Evolutionary conservation across 257 asterid genomes (phyloP), one percentile per base, ranked within the genome.

Genomic region (Fraxinus anomala): DNA sequence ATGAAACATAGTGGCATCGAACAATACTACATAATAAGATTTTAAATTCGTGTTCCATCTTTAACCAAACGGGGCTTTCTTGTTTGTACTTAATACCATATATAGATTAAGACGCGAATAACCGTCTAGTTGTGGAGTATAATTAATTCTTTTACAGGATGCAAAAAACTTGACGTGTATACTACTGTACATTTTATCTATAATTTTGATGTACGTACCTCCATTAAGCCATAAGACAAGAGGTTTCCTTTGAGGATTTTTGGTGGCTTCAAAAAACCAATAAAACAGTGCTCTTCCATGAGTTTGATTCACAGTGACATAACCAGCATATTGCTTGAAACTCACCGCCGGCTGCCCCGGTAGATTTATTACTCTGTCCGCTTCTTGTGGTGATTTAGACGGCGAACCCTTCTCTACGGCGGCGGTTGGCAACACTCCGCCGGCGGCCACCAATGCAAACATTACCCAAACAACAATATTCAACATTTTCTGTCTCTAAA

Each of bases 201-300:
- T 42, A 42, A 51, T 51, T 51, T 51, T 16, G 3, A 51, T 17
- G 63, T 17, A 51, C 21, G 19, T 82, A 92, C 97, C 97, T 89
- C 96, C 97, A 81, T 92, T 92, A 5, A 92, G 92, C 94, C 97
- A 92, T 34, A 92, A 40, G 33, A 92, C 81, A 49, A 92, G 88
- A 68, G 97, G 97, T 36, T 85, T 89, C 0, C 47, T 74, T 1
- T 78, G 51, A 13, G 93, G 83, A 33, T 77, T 65, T 19, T 17
- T 61, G 3, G 88, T 86, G 73, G 97, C 96, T 67, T 91, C 92
- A 73, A 92, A 89, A 68, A 92, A 91, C 97, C 96, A 91, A 83
- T 92, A 92, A 74, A 91, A 92, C 83, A 92, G 88, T 70, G 96
- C 96, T 77, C 97, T 87, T 24, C 93, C 97, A 80, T 87, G 89